Evolutionary conservation across 1,139 yeast species (phyloP).

Genomic region (Zygoascus sp.): DNA sequence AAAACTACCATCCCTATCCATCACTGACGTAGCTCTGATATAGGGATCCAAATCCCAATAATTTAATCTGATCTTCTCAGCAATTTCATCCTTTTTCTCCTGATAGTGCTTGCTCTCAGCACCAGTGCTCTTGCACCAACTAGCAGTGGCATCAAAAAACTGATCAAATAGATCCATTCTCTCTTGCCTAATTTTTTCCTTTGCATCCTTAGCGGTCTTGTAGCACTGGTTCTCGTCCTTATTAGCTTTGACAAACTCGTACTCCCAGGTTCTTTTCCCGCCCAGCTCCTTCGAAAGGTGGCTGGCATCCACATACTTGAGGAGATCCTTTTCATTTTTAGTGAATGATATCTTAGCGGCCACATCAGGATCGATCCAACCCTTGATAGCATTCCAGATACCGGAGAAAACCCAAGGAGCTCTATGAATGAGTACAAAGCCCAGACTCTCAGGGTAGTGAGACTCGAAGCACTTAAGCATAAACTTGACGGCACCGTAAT

Average conservation of each 20-base stretch:
- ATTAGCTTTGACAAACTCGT: conserved; percentile 53
- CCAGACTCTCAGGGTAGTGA: conserved; percentile 82
- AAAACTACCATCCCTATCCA: conserved; percentile 55
- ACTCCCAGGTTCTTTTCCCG: conserved; percentile 56
- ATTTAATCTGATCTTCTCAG: conserved; percentile 49
- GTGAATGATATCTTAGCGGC: conserved; percentile 79
- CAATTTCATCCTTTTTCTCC: conserved; percentile 47
- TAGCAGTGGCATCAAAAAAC: conserved; percentile 55
- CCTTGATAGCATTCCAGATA: conserved; percentile 78
- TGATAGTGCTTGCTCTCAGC: conserved; percentile 41
- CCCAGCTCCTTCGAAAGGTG: conserved; percentile 61
- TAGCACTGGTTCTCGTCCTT: conserved; percentile 44
- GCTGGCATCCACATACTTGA: conserved; percentile 48
- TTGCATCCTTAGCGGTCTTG: conserved; percentile 19
- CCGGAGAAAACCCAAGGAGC: conserved; percentile 91
- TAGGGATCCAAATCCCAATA: conserved; percentile 67
- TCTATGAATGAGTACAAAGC: conserved; percentile 69
- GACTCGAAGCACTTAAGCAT: conserved; percentile 76
- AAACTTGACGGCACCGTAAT: conserved; percentile 74
- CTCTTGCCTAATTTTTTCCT: conserved; percentile 42
- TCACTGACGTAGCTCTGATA: conserved; percentile 60
- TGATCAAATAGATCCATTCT: conserved; percentile 46
- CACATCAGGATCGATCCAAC: conserved; percentile 86
- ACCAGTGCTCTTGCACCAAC: conserved; percentile 57
- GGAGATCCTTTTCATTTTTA: conserved; percentile 53